Evolutionary conservation across 495 filamentous ascomycete species (phyloP).

Genomic region (Penicillium diatomitis): DNA sequence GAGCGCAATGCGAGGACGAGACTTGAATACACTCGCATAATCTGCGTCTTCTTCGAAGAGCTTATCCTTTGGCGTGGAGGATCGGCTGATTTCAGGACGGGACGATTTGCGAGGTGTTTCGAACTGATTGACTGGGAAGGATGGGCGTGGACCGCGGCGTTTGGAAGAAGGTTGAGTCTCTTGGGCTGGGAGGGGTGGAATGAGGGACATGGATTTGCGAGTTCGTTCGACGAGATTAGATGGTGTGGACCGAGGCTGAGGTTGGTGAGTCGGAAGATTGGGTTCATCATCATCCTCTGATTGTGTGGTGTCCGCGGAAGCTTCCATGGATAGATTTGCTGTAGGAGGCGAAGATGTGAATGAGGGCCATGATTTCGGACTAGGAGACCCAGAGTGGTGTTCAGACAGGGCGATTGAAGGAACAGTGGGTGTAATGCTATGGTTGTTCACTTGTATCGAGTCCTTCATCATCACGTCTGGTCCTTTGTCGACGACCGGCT

Average conservation of each 20-base stretch:
- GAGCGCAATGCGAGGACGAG: slow-evolving; percentile 64
- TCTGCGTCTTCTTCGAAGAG: slow-evolving; percentile 61
- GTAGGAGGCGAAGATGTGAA: slow-evolving; percentile 4
- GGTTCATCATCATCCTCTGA: slow-evolving; percentile 5
- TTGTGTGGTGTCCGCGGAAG: slow-evolving; percentile 3
- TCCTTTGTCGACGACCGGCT: slow-evolving; percentile 17
- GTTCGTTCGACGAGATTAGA: slow-evolving; percentile 58
- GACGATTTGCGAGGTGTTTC: slow-evolving; percentile 40
- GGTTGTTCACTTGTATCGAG: too few relatives aligned
- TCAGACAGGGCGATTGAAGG: too few relatives aligned
- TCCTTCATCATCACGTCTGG: neutral
- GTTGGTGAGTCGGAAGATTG: slow-evolving; percentile 17
- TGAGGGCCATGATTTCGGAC: too few relatives aligned
- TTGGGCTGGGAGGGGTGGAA: slow-evolving; percentile 26
- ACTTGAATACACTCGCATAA: slow-evolving; percentile 80
- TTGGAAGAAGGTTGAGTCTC: slow-evolving; percentile 14
- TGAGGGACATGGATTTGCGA: slow-evolving; percentile 66
- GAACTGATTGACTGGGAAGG: slow-evolving; percentile 53
- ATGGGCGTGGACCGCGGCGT: slow-evolving; percentile 37
- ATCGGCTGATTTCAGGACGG: slow-evolving; percentile 12
- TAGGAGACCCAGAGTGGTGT: too few relatives aligned
- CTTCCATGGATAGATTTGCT: slow-evolving; percentile 7
- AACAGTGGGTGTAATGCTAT: too few relatives aligned
- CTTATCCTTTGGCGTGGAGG: slow-evolving; percentile 46
- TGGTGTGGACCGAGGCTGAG: slow-evolving; percentile 26